Conservation (phyloP, 495 filamentous ascomycete genomes). For the Cladorrhinum samala region DNA sequence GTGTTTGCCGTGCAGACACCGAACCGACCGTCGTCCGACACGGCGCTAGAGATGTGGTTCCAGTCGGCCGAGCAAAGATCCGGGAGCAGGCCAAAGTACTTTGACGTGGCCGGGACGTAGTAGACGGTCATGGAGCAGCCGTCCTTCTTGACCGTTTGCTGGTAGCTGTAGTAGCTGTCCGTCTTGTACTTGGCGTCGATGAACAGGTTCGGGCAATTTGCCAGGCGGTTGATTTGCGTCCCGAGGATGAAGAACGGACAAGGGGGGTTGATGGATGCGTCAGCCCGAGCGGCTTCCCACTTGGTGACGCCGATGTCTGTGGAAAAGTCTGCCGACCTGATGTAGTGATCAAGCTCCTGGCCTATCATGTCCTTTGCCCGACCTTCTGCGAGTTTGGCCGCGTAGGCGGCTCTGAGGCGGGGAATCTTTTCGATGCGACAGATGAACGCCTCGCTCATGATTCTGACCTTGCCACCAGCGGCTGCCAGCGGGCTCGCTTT, state of each 20-base stretch:
- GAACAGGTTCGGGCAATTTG: constrained; percentile 28
- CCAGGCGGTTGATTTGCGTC: constrained; percentile 13
- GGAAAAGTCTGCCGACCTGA: too few species aligned
- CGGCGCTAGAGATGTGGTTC: background rate
- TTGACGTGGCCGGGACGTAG: constrained; percentile 11
- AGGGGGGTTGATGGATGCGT: too few species aligned
- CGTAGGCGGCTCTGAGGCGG: too few species aligned
- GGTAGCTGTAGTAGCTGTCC: constrained; percentile 12
- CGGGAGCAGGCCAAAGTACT: constrained; percentile 3
- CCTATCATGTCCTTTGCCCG: too few species aligned
- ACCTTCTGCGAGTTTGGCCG: too few species aligned
- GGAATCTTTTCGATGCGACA: too few species aligned
- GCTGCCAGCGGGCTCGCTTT: too few species aligned
- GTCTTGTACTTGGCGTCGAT: constrained; percentile 17
- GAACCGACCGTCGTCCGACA: constrained; percentile 17
- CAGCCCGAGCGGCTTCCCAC: too few species aligned
- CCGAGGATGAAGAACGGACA: background rate
- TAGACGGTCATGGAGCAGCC: constrained; percentile 21
- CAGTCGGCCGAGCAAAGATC: background rate
- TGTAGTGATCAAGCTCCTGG: too few species aligned
- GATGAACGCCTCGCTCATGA: too few species aligned
- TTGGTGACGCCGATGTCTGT: too few species aligned
- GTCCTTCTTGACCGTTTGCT: constrained; percentile 26
- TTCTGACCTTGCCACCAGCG: too few species aligned
- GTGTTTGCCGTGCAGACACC: constrained; percentile 22